Evolutionary conservation across 768 basidiomycete genomes (phyloP).

Genomic region (Boletus patriciae): DNA sequence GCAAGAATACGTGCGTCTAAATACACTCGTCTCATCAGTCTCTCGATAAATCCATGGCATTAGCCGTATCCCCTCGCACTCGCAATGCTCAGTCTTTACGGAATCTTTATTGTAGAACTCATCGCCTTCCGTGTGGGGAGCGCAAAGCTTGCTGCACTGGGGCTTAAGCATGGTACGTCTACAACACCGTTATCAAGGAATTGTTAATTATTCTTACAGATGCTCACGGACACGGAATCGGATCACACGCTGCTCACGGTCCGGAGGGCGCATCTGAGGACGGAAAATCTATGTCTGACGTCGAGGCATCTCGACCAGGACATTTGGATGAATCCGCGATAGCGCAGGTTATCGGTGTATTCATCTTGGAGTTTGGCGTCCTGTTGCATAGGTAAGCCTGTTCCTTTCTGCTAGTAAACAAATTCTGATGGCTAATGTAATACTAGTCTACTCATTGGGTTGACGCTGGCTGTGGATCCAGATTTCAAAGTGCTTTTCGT

Average conservation of each 20-base stretch:
- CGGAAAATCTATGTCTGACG: constrained; percentile 23
- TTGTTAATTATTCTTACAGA: constrained; percentile 39
- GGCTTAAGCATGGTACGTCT: constrained; percentile 57
- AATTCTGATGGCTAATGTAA: neutral
- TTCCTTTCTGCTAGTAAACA: neutral
- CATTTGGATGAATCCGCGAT: constrained; percentile 43
- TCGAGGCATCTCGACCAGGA: constrained; percentile 22
- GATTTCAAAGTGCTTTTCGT: constrained; percentile 84
- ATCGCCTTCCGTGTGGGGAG: constrained; percentile 87
- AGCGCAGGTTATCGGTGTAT: constrained; percentile 83
- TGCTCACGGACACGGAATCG: constrained; percentile 59
- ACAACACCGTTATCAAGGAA: neutral
- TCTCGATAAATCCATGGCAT: constrained; percentile 1
- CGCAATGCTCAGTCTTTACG: constrained; percentile 77
- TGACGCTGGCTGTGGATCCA: constrained; percentile 88
- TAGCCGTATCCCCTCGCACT: constrained; percentile 84
- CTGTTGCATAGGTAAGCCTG: constrained; percentile 66
- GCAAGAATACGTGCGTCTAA: constrained; percentile 63
- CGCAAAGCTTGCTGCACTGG: constrained; percentile 63
- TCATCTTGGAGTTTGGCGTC: constrained; percentile 93
- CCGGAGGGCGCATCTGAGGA: constrained; percentile 45
- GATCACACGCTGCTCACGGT: constrained; percentile 66
- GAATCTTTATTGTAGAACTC: constrained; percentile 82
- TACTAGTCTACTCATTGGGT: constrained; percentile 74
- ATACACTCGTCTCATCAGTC: neutral